Evolutionary conservation across 352 stramenopile genomes (phyloP).

Genomic region (Globisporangium uncinulatum): DNA sequence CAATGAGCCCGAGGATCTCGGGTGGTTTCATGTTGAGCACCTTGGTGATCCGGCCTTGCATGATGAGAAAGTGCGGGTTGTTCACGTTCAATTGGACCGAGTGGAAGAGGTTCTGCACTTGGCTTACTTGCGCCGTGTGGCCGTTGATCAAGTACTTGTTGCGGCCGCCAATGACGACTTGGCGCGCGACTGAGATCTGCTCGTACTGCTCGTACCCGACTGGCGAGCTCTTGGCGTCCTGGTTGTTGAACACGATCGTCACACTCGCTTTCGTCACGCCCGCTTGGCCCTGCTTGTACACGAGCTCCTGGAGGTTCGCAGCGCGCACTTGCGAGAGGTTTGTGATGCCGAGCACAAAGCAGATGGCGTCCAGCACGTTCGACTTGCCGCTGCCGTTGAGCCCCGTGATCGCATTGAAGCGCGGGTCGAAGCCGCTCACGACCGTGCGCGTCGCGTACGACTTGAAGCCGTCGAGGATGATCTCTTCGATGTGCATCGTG

Average conservation of each 20-base stretch:
- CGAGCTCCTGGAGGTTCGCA: slow-evolving; percentile 98
- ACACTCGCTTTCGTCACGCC: slow-evolving; percentile 99
- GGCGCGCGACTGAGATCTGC: slow-evolving; percentile 97
- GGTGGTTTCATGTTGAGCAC: slow-evolving; percentile 99
- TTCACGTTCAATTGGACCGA: slow-evolving; percentile 99
- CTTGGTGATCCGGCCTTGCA: slow-evolving; percentile 98
- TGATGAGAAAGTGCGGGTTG: slow-evolving; percentile 99
- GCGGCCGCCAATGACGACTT: slow-evolving; percentile 97
- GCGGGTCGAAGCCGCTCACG: slow-evolving; percentile 97
- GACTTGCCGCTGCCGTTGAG: slow-evolving; percentile 99
- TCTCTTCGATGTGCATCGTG: slow-evolving; percentile 98
- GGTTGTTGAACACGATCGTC: slow-evolving; percentile 99
- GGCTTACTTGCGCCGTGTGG: slow-evolving; percentile 93
- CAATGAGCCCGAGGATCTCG: slow-evolving; percentile 99
- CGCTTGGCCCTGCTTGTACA: slow-evolving; percentile 99
- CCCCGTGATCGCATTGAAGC: slow-evolving; percentile 99
- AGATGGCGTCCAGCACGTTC: slow-evolving; percentile 99
- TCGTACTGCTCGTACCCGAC: slow-evolving; percentile 98
- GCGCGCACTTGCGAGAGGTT: slow-evolving; percentile 98
- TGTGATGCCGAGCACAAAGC: slow-evolving; percentile 99
- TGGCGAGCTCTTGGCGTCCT: slow-evolving; percentile 88
- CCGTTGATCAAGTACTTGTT: slow-evolving; percentile 99
- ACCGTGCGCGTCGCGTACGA: slow-evolving; percentile 99
- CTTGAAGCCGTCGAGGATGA: slow-evolving; percentile 99
- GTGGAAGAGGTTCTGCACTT: slow-evolving; percentile 99